Evolutionary conservation across 208 protist genomes (phyloP), one percentile per base, ranked within the genome.

Genomic region (Leishmania martiniquensis): DNA sequence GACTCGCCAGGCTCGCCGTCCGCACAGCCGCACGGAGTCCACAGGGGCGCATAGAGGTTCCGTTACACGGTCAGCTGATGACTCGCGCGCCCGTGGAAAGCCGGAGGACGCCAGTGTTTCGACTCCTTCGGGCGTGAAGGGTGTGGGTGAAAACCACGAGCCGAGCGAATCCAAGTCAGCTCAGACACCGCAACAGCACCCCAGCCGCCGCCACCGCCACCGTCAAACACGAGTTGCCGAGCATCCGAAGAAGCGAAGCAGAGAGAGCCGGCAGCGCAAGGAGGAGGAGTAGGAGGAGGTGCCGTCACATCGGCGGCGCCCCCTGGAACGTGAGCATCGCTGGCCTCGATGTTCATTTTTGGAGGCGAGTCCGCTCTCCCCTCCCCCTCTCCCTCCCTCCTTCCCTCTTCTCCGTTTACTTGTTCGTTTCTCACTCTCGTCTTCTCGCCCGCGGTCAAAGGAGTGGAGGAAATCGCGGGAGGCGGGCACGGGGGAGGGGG

Each of bases 201-300:
- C n/a, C n/a, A n/a, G n/a, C n/a, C n/a, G 54, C 39, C 55, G 42
- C 20, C 74, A 62, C 70, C 77, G 62, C 25, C 82, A 71, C 29
- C 62, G 59, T 52, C 54, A 55, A 47, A n/a, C 22, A 49, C 77
- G 47, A 9, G 67, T 22, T 47, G 44, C 47, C n/a, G 44, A 72
- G 29, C 2, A 72, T 67, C 62, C 34, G 42, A 69, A 39, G 1
- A 78, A 72, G 32, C 77, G 47, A 34, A 15, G 29, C n/a, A 55
- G 44, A 1, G 25, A 0, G 67, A 20, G 25, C 67, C 15, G 45
- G 34, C n/a, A 7, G 47, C 67, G 67, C 67, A 17, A 15, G 0
- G 9, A 42, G 4, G 13, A 13, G 42, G 62, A 68, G 62, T n/a
- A n/a, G n/a, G n/a, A n/a, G n/a, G n/a, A n/a, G n/a, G n/a, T n/a